Evolutionary conservation across 441 rosid species (phyloP).

Genomic region (Syzygium syzygioides): DNA sequence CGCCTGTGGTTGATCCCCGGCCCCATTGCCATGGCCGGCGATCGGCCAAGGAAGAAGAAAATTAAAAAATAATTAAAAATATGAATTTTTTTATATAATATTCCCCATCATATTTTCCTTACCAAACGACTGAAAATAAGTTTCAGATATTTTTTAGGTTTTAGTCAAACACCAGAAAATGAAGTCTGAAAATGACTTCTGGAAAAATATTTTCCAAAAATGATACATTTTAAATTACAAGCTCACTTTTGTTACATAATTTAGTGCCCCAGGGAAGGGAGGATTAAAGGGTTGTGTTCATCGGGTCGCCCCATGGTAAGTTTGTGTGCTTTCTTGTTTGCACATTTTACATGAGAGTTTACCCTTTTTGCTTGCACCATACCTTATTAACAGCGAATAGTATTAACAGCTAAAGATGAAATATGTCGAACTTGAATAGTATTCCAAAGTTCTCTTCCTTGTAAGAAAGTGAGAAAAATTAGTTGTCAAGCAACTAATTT

Average conservation of each 20-base stretch:
- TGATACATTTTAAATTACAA: background rate
- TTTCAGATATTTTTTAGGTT: too few species aligned
- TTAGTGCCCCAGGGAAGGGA: background rate
- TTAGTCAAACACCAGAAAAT: too few species aligned
- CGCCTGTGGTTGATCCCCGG: too few species aligned
- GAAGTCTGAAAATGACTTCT: too few species aligned
- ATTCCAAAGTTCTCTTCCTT: background rate
- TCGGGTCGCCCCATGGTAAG: background rate
- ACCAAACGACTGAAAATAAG: too few species aligned
- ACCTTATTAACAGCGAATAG: background rate
- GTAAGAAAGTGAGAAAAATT: background rate
- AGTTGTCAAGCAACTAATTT: background rate
- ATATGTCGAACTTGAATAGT: background rate
- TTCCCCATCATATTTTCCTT: too few species aligned
- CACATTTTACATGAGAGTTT: background rate
- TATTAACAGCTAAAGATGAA: background rate
- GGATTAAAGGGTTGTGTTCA: background rate
- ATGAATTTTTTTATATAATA: too few species aligned
- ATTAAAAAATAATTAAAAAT: too few species aligned
- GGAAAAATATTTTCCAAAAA: too few species aligned
- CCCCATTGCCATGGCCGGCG: too few species aligned
- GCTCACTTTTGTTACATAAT: background rate
- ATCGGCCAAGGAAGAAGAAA: too few species aligned
- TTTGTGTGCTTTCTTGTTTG: background rate
- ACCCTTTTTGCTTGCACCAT: background rate